A percentile compares a stretch with the other conserved stretches of the same genome.
phyloP scores from a whole-genome alignment of 169 alveolate species.

The Eimeria tenella region DNA sequence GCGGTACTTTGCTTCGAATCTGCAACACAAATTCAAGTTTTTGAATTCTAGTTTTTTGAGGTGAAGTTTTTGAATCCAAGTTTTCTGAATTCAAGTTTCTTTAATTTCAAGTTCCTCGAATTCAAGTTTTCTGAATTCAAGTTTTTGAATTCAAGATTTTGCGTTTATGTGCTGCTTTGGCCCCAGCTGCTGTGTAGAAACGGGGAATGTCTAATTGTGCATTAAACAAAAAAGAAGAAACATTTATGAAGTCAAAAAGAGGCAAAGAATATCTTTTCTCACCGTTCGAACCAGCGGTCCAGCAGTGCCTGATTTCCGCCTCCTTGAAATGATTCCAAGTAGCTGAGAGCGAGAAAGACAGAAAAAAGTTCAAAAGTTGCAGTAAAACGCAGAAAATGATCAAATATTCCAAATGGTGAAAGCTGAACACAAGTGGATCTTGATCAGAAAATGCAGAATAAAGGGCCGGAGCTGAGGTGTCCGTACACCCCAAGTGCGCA shows the following conservation, averaged over 20 bases:
- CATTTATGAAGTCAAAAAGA: not conserved
- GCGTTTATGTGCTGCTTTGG: not conserved
- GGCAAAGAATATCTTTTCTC: not conserved
- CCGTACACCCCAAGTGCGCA: not conserved
- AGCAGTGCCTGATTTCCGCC: conserved; percentile 61
- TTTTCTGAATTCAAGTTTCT: not conserved
- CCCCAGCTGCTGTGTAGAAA: no score
- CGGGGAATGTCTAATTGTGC: no score
- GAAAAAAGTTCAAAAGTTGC: not conserved
- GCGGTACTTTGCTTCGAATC: conserved; percentile 59
- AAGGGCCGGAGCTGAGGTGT: not conserved
- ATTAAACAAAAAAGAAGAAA: not conserved
- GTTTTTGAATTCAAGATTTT: no score
- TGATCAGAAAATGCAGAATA: not conserved
- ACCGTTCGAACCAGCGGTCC: conserved; percentile 74
- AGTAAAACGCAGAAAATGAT: not conserved
- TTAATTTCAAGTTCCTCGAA: not conserved
- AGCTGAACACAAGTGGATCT: not conserved
- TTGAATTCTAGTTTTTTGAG: not conserved
- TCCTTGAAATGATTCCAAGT: conserved; percentile 63
- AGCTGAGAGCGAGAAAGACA: conserved; percentile 19
- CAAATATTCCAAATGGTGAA: not conserved
- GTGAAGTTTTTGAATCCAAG: not conserved
- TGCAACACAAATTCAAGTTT: not conserved
- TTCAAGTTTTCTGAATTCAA: not conserved